Conservation (phyloP, 495 filamentous ascomycete genomes). For the Lineolata rhizophorae region DNA sequence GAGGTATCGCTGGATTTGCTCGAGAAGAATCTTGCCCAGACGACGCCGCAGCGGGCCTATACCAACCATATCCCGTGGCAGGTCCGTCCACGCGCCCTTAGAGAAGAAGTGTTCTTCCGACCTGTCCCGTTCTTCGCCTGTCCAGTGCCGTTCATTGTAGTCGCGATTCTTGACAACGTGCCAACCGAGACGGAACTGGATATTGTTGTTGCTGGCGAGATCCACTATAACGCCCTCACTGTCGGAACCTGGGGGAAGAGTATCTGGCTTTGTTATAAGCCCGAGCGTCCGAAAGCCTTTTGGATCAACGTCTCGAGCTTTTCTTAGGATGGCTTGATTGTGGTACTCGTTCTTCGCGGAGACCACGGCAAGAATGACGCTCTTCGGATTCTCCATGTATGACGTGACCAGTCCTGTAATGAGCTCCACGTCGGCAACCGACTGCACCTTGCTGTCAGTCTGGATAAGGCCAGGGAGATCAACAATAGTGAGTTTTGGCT, state of each 20-base stretch:
- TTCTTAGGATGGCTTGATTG: constrained; percentile 10
- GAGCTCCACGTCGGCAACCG: constrained; percentile 7
- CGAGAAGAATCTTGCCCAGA: constrained; percentile 33
- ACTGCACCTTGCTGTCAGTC: constrained; percentile 4
- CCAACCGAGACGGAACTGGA: constrained; percentile 13
- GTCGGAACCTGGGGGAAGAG: constrained; percentile 8
- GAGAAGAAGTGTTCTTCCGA: constrained; percentile 23
- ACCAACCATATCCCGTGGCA: constrained; percentile 22
- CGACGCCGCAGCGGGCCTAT: constrained; percentile 25
- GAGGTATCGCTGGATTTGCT: constrained; percentile 32
- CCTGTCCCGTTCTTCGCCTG: constrained; percentile 14
- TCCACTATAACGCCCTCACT: constrained; percentile 9
- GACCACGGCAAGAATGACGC: constrained; percentile 15
- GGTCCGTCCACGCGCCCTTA: constrained; percentile 23
- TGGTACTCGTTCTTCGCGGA: constrained; percentile 12
- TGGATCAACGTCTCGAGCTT: constrained; percentile 10
- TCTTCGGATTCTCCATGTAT: constrained; percentile 10
- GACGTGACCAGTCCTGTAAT: constrained; percentile 8
- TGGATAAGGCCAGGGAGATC: constrained; percentile 10
- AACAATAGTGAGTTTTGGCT: background rate
- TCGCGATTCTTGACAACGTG: constrained; percentile 14
- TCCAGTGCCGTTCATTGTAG: constrained; percentile 2
- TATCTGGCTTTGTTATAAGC: constrained; percentile 19
- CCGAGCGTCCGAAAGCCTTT: constrained; percentile 12
- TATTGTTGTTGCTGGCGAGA: constrained; percentile 10